Evolutionary conservation across 139 green algal genomes (phyloP).

Genomic region (Coccomyxa sp.): DNA sequence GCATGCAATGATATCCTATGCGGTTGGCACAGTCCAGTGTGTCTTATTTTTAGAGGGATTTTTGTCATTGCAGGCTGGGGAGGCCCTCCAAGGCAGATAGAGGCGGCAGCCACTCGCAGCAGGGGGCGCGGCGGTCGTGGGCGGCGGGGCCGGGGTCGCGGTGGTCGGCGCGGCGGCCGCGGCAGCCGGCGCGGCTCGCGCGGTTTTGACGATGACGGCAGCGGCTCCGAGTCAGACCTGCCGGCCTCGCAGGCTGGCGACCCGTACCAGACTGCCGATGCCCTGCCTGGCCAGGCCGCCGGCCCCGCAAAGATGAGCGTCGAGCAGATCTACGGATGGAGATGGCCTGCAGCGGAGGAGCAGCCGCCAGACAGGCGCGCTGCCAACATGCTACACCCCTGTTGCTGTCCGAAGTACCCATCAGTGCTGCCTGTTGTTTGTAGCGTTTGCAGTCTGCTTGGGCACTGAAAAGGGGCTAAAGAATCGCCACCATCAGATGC

Average conservation of each 20-base stretch:
- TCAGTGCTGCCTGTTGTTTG: not conserved
- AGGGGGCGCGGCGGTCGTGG: constrained; percentile 24
- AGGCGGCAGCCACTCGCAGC: constrained; percentile 2
- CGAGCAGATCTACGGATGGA: constrained; percentile 70
- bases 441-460: not conserved
- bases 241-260: constrained; percentile 15
- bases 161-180: constrained; percentile 23
- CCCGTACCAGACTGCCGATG: constrained; percentile 12
- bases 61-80: not conserved
- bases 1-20: not conserved
- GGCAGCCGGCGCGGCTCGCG: not conserved
- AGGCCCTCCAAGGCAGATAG: not conserved
- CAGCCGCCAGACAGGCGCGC: constrained; percentile 12
- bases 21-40: too few species aligned
- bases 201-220: constrained; percentile 30
- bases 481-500: too few species aligned
- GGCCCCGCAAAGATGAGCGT: constrained; percentile 29
- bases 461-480: too few species aligned
- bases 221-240: constrained; percentile 44
- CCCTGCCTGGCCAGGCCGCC: constrained; percentile 6
- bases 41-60: not conserved
- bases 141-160: constrained; percentile 6
- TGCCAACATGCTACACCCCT: not conserved
- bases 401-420: too few species aligned
- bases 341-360: constrained; percentile 44